Percentiles rank a stretch among this genome's conserved stretches.
phyloP scores from a whole-genome alignment of 1,284 basidiomycete genomes.

The Moniliophthora roreri region DNA sequence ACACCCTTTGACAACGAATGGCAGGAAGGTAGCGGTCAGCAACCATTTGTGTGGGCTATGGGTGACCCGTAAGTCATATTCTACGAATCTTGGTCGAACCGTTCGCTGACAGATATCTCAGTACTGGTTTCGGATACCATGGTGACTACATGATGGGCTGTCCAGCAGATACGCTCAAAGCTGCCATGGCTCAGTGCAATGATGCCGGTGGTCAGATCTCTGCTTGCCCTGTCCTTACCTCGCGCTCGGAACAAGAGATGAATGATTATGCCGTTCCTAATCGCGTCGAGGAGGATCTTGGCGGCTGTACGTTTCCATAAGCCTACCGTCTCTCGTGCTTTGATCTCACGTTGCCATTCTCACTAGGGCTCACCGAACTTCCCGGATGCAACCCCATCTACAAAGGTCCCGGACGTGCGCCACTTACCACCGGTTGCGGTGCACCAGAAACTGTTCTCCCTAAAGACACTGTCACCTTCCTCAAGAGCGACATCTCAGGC shows the following conservation, averaged over 20 bases:
- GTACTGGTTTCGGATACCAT: slow-evolving; percentile 19
- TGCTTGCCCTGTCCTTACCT: slow-evolving; percentile 13
- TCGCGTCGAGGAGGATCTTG: slow-evolving; percentile 15
- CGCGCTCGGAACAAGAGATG: slow-evolving; percentile 16
- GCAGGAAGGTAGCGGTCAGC: slow-evolving; percentile 13
- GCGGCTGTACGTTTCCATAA: slow-evolving; percentile 17
- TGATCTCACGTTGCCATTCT: background rate
- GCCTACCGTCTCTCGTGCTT: background rate
- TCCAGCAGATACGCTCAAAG: slow-evolving; percentile 17
- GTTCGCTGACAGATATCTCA: slow-evolving; percentile 1
- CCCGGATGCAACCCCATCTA: slow-evolving; percentile 21
- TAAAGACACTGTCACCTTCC: too few species aligned
- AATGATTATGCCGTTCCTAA: slow-evolving; percentile 18
- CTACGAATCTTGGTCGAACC: background rate
- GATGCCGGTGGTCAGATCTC: slow-evolving; percentile 13
- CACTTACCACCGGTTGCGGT: background rate
- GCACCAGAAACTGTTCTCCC: too few species aligned
- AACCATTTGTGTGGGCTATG: slow-evolving; percentile 26
- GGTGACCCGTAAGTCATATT: slow-evolving; percentile 21
- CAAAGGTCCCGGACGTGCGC: slow-evolving; percentile 13
- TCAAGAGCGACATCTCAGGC: too few species aligned
- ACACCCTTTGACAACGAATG: slow-evolving; percentile 19
- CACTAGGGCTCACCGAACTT: slow-evolving; percentile 17
- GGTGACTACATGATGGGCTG: slow-evolving; percentile 15
- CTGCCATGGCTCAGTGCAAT: slow-evolving; percentile 20